phyloP scores from a whole-genome alignment of 805 yeast species.

The Sungouiella thailandica region DNA sequence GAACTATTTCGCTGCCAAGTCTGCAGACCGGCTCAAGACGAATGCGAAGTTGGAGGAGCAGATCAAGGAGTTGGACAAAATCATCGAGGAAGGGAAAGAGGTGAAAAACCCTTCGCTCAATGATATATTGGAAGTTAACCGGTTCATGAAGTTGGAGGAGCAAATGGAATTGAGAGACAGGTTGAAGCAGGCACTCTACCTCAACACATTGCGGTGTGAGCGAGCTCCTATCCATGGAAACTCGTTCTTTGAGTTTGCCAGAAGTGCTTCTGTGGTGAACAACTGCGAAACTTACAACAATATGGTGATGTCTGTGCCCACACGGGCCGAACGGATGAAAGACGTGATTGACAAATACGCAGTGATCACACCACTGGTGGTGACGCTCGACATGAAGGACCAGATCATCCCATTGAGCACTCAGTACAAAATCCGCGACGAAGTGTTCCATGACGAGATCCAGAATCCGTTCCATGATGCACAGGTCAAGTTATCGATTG shows the following conservation, averaged over 20 bases:
- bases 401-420: slow-evolving; percentile 39
- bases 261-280: slow-evolving; percentile 1
- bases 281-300: slow-evolving; percentile 22
- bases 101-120: slow-evolving; percentile 13
- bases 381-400: slow-evolving; percentile 65
- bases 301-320: slow-evolving; percentile 22
- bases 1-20: slow-evolving; percentile 43
- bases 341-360: slow-evolving; percentile 69
- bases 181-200: slow-evolving; percentile 52
- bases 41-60: slow-evolving; percentile 41
- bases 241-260: slow-evolving; percentile 39
- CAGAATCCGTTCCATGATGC: slow-evolving; percentile 63
- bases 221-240: slow-evolving; percentile 65
- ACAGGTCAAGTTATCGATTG: slow-evolving; percentile 83
- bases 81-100: slow-evolving; percentile 23
- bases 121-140: slow-evolving; percentile 55
- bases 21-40: slow-evolving; percentile 44
- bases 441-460: slow-evolving; percentile 39
- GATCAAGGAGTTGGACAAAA: slow-evolving; percentile 36
- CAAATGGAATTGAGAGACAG: slow-evolving; percentile 49
- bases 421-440: slow-evolving; percentile 25
- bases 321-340: slow-evolving; percentile 31
- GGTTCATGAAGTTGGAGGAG: slow-evolving; percentile 47
- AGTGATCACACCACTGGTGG: slow-evolving; percentile 83
- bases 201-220: slow-evolving; percentile 62